Conservation (phyloP, 257 asterid species). For the Agastache rugosa region DNA sequence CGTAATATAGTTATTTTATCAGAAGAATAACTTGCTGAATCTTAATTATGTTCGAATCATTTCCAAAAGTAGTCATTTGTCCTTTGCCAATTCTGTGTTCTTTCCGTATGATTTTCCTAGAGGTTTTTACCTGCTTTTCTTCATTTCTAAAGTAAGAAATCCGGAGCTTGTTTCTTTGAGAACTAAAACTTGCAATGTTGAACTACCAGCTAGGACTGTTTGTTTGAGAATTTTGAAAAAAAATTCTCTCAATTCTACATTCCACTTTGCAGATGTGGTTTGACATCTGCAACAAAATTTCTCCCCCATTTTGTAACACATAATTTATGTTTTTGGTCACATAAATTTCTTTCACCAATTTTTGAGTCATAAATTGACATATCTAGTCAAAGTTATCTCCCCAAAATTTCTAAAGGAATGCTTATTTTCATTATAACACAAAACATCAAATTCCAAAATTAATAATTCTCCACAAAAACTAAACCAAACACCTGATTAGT, state of each 20-base stretch:
- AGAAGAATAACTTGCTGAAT: background rate
- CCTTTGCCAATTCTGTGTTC: slow-evolving; percentile 14
- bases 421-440: background rate
- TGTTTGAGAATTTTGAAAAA: background rate
- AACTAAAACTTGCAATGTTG: background rate
- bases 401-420: background rate
- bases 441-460: background rate
- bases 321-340: background rate
- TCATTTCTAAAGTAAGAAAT: slow-evolving; percentile 3
- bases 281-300: background rate
- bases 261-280: background rate
- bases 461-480: background rate
- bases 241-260: background rate
- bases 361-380: background rate
- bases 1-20: background rate
- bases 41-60: slow-evolving; percentile 5
- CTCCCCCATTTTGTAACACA: background rate
- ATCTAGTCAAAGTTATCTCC: background rate
- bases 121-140: slow-evolving; percentile 13
- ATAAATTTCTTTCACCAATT: background rate
- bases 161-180: background rate
- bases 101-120: background rate
- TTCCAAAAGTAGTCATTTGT: background rate
- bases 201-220: background rate
- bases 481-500: background rate